Conservation (phyloP, 495 filamentous ascomycete genomes). For the Xylaria nigripes region DNA sequence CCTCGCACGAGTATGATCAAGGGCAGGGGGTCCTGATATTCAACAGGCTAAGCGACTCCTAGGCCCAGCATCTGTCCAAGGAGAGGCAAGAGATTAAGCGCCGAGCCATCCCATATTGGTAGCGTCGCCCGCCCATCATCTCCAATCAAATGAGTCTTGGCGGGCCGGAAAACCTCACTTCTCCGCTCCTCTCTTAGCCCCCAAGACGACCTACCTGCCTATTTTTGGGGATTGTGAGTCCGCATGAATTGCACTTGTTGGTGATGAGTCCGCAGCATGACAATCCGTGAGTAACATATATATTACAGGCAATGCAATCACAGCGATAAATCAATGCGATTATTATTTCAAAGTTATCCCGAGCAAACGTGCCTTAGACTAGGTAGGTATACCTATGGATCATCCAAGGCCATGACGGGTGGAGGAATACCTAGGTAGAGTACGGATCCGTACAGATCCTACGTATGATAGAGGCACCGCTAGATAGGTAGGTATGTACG, state of each 20-base stretch:
- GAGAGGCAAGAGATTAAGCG: constrained; percentile 10
- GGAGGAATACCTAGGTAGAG: too few species aligned
- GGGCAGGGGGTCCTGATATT: neutral
- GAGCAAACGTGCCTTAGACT: too few species aligned
- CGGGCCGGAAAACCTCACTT: neutral
- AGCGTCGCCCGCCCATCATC: constrained; percentile 1
- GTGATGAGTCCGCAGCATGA: too few species aligned
- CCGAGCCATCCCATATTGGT: constrained; percentile 10
- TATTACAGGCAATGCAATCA: neutral
- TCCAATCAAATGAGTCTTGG: constrained; percentile 2
- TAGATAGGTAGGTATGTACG: too few species aligned
- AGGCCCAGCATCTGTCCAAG: neutral
- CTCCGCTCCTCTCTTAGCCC: neutral
- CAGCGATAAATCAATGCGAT: neutral
- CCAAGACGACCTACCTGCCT: neutral
- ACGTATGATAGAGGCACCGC: too few species aligned
- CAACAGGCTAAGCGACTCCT: neutral
- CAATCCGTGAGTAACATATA: neutral
- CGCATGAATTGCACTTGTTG: constrained; percentile 1
- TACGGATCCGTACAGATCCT: too few species aligned
- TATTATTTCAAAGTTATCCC: too few species aligned
- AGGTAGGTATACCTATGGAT: too few species aligned
- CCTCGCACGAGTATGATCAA: constrained; percentile 8
- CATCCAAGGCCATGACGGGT: too few species aligned
- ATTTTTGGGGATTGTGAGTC: constrained; percentile 7